These are phyloP conservation scores for Suhomyces atakaporum DNA, from an alignment of 1,139 yeast species.

Conservation along the genomic window DNA sequence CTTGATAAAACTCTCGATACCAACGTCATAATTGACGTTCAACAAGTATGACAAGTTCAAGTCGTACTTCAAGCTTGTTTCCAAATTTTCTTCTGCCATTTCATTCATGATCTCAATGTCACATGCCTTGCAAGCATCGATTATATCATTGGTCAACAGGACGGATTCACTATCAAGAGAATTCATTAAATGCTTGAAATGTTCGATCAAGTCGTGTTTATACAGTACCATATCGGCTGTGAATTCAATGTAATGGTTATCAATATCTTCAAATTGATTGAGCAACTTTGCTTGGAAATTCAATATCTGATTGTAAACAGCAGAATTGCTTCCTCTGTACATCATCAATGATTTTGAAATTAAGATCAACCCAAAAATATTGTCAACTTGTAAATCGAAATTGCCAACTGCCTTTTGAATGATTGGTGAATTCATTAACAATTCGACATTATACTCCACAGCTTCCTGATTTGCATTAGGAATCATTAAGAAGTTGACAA, in stretches of 20 bases:
- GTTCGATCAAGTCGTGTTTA: conserved; percentile 22
- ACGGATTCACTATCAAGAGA: conserved; percentile 8
- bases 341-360: conserved; percentile 29
- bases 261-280: conserved; percentile 54
- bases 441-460: conserved; percentile 19
- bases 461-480: conserved; percentile 12
- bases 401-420: conserved; percentile 28
- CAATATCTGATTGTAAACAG: conserved; percentile 24
- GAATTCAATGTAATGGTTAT: conserved; percentile 47
- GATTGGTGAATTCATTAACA: conserved; percentile 34
- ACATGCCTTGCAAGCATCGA: conserved; percentile 21
- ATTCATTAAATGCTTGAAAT: conserved; percentile 19
- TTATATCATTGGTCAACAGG: conserved; percentile 23
- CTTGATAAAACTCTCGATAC: conserved; percentile 30
- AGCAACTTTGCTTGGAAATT: conserved; percentile 43
- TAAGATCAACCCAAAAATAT: conserved; percentile 36
- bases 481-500: conserved; percentile 25
- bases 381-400: conserved; percentile 35
- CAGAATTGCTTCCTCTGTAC: conserved; percentile 16
- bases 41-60: conserved; percentile 33
- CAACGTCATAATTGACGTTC: conserved; percentile 32
- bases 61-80: conserved; percentile 17
- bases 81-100: conserved; percentile 2
- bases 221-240: conserved; percentile 36
- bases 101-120: conserved; percentile 12